Base-by-base conservation (phyloP, 2,329 filamentous ascomycete genomes). In the Epichloe gansuensis region DNA sequence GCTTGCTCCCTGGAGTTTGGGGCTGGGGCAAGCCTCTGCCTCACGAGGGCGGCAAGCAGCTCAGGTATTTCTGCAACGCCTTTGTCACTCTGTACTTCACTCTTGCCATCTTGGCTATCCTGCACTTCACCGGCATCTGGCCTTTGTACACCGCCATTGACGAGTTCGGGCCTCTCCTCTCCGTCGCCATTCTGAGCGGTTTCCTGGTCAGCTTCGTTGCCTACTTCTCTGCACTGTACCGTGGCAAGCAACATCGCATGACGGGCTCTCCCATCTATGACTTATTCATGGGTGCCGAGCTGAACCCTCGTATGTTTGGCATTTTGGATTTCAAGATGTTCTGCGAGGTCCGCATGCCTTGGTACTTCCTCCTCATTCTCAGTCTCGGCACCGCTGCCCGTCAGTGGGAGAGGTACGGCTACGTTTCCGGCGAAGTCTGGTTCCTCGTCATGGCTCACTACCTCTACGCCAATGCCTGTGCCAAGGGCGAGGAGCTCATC, bases 251-350 rank as follows among this genome's bases (percentile, higher is more conserved):
- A 64, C 89, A 97, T 68, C 86, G 91, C 57, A 95, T 97, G 89
- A 94, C 88, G 2, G 87, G 87, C 40, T 77, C 82, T 60, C 78
- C 76, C 45, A 71, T 93, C 61, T 91, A 93, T 67, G 88, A 94
- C 71, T 93, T 93, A 70, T 94, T 93, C 74, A 89, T 93, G 81
- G 88, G 88, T 51, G 85, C 86, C 12, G 88, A 94, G 71, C 75
- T 94, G 51, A 93, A 94, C 71, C 88, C 88, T 4, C 78, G 88
- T 58, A 80, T 93, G 96, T 97, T 63, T 65, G 84, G 83, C 52
- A 83, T 88, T 59, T 71, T 94, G 49, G 88, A 94, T 69, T 88
- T 93, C 73, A 94, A 94, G 73, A 93, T 94, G 88, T 95, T 95
- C 72, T 93, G 89, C 63, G 89, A 95, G 67, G 89, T 95, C 55